Evolutionary conservation across 1,139 yeast genomes (phyloP), one percentile per base, ranked within the genome.

Genomic region (Candida gigantensis): DNA sequence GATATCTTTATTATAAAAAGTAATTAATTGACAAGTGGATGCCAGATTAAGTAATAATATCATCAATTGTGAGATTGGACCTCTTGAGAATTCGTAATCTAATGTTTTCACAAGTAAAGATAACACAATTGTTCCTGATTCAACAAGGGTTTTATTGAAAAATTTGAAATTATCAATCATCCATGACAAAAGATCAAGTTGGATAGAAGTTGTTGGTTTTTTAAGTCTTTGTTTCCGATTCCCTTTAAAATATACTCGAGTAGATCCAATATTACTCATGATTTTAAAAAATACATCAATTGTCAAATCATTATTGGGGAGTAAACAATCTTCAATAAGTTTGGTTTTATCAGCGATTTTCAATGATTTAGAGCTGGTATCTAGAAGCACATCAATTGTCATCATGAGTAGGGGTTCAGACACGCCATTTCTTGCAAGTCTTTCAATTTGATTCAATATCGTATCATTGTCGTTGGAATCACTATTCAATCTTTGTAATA

Each of bases 51-150:
- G 24, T 12, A 56, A 37, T 5, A 58, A 29, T 15, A 57, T 47
- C n/a, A 64, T 52, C 13, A 65, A 41, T 19, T 57, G 52, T 5
- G 62, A 52, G 8, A 65, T 49, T 24, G 47, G 50, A 0, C 55
- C 56, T 23, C 72, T 46, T 52, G 53, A 55, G 36, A 46, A 63
- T 45, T 65, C 69, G 37, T 48, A 62, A 3, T 63, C 50, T 4
- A 65, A 47, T 16, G 49, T 44, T 14, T 57, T 55, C 34, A 60
- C 49, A 13, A 65, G 47, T 7, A 62, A 41, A 1, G 69, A 60
- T 7, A 57, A 43, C 25, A 56, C 39, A n/a, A 51, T 36, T 5
- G 41, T 40, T 18, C 57, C 44, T 1, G 43, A 40, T 3, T 31
- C 31, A 27, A 41, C 46, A 1, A 49, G 44, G 4, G 39, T 37